Evolutionary conservation across 768 basidiomycete species (phyloP).

Genomic region (Suillus sp.): DNA sequence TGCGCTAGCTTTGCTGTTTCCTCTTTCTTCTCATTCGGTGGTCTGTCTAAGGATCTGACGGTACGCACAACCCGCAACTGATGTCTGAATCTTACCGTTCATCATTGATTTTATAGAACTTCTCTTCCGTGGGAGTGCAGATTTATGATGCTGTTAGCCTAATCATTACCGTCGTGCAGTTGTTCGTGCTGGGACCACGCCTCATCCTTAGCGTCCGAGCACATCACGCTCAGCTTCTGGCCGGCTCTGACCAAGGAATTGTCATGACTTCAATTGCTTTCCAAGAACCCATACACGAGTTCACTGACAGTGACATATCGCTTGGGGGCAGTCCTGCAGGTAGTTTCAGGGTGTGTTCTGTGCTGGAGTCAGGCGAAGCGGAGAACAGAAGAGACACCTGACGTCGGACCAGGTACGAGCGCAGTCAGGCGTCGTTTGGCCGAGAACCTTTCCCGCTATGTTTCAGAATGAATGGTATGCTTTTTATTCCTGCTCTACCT

Average conservation of each 20-base stretch:
- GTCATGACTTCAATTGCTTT: neutral
- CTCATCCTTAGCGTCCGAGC: no score
- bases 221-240: no score
- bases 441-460: no score
- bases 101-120: neutral
- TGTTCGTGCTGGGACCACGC: neutral
- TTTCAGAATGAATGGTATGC: no score
- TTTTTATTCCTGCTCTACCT: no score
- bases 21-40: neutral
- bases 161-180: rapidly evolving
- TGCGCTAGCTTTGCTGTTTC: neutral
- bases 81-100: neutral
- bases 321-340: no score
- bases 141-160: neutral
- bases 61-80: neutral
- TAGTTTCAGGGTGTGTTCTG: no score
- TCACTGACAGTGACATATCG: neutral
- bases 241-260: neutral
- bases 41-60: neutral
- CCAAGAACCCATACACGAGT: neutral
- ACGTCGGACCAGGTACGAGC: no score
- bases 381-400: no score
- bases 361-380: no score
- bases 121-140: neutral
- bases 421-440: no score